These are phyloP conservation scores for Fusarium sublunatum DNA, from an alignment of 2,329 filamentous ascomycete genomes.

Conservation along the genomic window DNA sequence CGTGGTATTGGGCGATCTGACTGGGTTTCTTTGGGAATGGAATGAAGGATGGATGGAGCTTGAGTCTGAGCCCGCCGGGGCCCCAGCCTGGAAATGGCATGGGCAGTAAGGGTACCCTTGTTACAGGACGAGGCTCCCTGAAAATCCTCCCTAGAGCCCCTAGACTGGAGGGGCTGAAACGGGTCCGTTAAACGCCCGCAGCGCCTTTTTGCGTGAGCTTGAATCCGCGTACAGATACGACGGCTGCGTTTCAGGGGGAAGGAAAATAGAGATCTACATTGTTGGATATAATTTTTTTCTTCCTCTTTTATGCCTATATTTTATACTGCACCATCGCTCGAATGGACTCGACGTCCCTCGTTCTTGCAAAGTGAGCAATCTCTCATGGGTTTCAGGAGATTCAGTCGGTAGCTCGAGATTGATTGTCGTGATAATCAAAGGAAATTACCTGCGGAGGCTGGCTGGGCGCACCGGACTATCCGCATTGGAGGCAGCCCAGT, in stretches of 20 bases:
- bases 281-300: conserved; percentile 1
- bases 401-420: not conserved
- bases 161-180: conserved; percentile 34
- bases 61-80: conserved; percentile 7
- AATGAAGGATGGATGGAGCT: conserved; percentile 13
- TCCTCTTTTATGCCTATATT: not conserved
- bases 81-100: conserved; percentile 15
- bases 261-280: conserved; percentile 25
- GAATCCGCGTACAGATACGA: conserved; percentile 4
- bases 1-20: conserved; percentile 31
- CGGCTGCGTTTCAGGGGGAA: conserved; percentile 20
- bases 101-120: conserved; percentile 24
- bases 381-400: not conserved
- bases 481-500: conserved; percentile 9
- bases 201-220: conserved; percentile 18
- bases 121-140: conserved; percentile 9
- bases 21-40: conserved; percentile 30
- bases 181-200: conserved; percentile 17
- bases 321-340: not conserved
- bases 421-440: not conserved
- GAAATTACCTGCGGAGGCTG: conserved; percentile 35
- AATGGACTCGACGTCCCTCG: too few species aligned
- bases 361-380: not conserved
- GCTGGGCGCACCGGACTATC: conserved; percentile 1
- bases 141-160: conserved; percentile 13